Percentiles rank a stretch among this genome's conserved stretches.
Conservation (phyloP, 441 rosid genomes). For the Adansonia grandidieri region DNA sequence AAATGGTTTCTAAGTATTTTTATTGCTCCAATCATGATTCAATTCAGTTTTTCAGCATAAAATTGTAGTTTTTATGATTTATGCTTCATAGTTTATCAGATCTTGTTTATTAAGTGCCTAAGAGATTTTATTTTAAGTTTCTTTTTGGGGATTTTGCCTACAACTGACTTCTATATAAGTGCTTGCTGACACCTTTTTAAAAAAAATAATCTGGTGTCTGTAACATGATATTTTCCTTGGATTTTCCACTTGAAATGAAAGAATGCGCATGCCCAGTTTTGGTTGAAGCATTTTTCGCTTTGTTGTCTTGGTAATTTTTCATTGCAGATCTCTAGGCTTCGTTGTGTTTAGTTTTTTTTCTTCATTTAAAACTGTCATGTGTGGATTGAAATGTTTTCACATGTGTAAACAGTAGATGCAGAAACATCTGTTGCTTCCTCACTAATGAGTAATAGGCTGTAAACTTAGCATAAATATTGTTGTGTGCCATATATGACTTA, state of each 20-base stretch:
- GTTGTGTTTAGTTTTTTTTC: neutral
- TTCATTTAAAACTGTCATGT: neutral
- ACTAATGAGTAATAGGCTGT: neutral
- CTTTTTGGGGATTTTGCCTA: conserved; percentile 14
- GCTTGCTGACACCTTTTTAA: neutral
- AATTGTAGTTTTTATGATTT: conserved; percentile 17
- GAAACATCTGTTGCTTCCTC: neutral
- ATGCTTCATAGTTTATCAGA: neutral
- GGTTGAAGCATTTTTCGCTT: neutral
- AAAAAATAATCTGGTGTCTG: neutral
- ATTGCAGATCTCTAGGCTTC: conserved; percentile 8
- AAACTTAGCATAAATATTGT: conserved; percentile 7
- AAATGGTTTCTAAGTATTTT: neutral
- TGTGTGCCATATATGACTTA: too few relatives aligned
- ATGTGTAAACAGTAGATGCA: conserved; percentile 5
- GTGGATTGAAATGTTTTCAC: conserved; percentile 7
- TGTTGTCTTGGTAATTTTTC: neutral
- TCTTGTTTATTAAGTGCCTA: neutral
- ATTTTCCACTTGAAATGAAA: conserved; percentile 16
- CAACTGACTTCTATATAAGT: conserved; percentile 2
- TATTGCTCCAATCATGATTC: conserved; percentile 13
- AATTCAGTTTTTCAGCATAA: conserved; percentile 10
- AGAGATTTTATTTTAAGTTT: conserved; percentile 19
- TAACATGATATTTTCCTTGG: neutral
- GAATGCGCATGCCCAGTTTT: neutral